These are phyloP conservation scores for Rubia tinctorum DNA, from an alignment of 305 asterid species.

Conservation along the genomic window DNA sequence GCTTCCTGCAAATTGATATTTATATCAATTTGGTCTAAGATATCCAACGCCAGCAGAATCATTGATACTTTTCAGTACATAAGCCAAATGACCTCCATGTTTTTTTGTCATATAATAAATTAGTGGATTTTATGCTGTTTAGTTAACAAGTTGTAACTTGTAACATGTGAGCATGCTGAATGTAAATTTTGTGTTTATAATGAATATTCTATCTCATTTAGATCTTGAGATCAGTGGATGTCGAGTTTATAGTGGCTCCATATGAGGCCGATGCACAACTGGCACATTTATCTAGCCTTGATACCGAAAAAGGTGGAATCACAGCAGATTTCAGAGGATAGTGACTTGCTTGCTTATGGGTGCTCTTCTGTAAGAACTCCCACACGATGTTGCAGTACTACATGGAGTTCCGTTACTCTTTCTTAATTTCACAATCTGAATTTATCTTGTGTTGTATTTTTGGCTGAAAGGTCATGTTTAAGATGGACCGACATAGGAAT, in stretches of 20 bases:
- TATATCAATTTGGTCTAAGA: not conserved
- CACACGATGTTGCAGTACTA: constrained; percentile 10
- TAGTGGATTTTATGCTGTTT: not conserved
- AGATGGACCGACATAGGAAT: constrained; percentile 73
- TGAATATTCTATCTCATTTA: constrained; percentile 20
- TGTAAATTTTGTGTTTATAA: not conserved
- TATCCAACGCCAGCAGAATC: not conserved
- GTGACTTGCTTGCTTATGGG: constrained; percentile 68
- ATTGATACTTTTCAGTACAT: not conserved
- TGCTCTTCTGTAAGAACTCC: constrained; percentile 64
- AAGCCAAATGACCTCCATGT: not conserved
- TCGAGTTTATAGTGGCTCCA: constrained; percentile 76
- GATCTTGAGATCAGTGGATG: constrained; percentile 59
- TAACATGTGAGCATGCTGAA: constrained; percentile 2
- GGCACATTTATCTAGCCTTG: constrained; percentile 59
- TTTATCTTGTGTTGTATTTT: constrained; percentile 12
- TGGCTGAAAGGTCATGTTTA: constrained; percentile 52
- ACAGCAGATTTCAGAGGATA: constrained; percentile 75
- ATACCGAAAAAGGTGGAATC: constrained; percentile 55
- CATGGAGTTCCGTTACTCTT: constrained; percentile 14
- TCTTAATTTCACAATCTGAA: constrained; percentile 3
- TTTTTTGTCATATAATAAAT: not conserved
- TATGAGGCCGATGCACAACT: constrained; percentile 88
- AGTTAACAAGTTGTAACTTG: not conserved
- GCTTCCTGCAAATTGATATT: not conserved